Evolutionary conservation across 768 basidiomycete genomes (phyloP).

Genomic region (Naganishia kalamii): DNA sequence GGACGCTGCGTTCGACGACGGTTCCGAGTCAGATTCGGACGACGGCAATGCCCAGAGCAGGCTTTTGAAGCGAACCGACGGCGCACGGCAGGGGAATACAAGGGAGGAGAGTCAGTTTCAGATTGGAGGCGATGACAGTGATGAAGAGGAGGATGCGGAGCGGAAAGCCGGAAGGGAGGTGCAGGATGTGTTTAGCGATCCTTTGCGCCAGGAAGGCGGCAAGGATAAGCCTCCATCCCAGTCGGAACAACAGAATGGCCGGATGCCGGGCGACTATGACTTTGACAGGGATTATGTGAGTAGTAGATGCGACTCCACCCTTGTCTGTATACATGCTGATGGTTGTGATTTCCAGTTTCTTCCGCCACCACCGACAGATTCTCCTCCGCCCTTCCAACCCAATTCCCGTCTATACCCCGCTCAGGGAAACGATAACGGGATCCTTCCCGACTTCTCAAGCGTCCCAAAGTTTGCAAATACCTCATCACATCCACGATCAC

Average conservation of each 20-base stretch:
- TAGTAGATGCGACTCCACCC: not conserved
- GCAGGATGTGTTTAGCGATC: conserved; percentile 27
- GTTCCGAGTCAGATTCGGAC: conserved; percentile 48
- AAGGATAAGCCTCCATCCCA: not conserved
- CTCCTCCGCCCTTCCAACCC: conserved; percentile 44
- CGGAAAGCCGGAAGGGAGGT: conserved; percentile 25
- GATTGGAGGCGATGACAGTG: not conserved
- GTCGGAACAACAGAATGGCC: not conserved
- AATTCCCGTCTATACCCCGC: conserved; percentile 40
- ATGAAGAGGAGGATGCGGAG: conserved; percentile 6
- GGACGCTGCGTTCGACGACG: conserved; percentile 68
- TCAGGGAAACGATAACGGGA: conserved; percentile 42
- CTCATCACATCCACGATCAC: conserved; percentile 1
- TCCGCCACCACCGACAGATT: conserved; percentile 31
- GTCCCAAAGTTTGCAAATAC: conserved; percentile 44
- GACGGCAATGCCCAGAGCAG: conserved; percentile 40
- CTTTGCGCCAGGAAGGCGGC: conserved; percentile 24
- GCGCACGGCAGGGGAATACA: not conserved
- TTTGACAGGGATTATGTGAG: conserved; percentile 45
- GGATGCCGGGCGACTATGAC: conserved; percentile 43
- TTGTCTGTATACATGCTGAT: not conserved
- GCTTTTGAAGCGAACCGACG: conserved; percentile 26
- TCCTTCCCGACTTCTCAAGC: conserved; percentile 30
- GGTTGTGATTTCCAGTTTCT: conserved; percentile 29
- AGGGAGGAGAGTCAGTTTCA: not conserved